Base-by-base conservation (phyloP, 371 early-diverging fungal genomes). In the Mucor indicus region DNA sequence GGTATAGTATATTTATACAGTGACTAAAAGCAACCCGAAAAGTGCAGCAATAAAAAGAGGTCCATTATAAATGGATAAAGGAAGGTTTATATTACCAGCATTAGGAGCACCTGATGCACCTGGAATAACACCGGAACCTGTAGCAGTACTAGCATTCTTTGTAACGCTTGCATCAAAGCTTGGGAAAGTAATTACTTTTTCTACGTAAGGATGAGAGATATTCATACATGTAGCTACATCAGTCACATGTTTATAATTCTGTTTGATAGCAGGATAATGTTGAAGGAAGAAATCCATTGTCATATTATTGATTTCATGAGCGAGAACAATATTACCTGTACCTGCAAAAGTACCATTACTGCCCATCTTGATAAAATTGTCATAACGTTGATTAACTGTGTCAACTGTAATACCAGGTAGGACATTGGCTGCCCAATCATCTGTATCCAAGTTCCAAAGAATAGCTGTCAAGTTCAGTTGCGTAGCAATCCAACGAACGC, bases 221-320 rank as follows among this genome's bases (percentile, higher is more conserved):
- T 79, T 75, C 62, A 68, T 68, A 55, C 79, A 79, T 24, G 74
- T 75, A 41, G 79, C 76, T 20, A 73, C 70, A 48, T 70, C 75
- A 6, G 64, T 38, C 15, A 76, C 58, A 50, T 74, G 70, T 42
- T 67, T 76, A 43, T 72, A 69, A 31, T 64, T 60, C 19, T 63
- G 59, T 49, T 76, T 67, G 64, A 79, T 76, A 0, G 53, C 66
- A 38, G 77, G 71, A 40, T 69, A 68, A 44, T 75, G 64, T 23
- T 72, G 43, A 1, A 68, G 23, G 15, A 70, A 67, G 56, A 75
- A 70, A 17, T 57, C 62, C 73, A 79, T 76, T 17, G 77, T 76
- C 67, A 69, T 64, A 35, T 76, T 74, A 49, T 74, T 75, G 47
- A 79, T 69, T 62, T 79, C 77, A 53, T 79, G 80, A 29, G 65